Evolutionary conservation across 129 eudicot genomes (phyloP).

Genomic region (Arctium lappa): DNA sequence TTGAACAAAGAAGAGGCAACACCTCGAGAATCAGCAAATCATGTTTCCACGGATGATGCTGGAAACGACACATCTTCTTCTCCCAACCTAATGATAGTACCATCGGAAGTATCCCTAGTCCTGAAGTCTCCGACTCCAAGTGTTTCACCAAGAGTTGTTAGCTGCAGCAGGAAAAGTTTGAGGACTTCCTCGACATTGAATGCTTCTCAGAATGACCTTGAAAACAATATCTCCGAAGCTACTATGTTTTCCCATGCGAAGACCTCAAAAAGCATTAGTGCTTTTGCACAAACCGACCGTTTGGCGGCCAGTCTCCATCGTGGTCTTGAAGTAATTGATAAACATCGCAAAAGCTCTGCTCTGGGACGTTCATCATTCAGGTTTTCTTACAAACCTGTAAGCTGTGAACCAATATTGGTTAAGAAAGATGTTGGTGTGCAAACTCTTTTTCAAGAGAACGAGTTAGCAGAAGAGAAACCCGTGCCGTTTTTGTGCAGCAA

Average conservation of each 20-base stretch:
- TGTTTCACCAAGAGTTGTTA: conserved; percentile 54
- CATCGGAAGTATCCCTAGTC: conserved; percentile 40
- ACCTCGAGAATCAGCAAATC: conserved; percentile 6
- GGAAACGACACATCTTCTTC: conserved; percentile 14
- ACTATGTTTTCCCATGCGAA: conserved; percentile 33
- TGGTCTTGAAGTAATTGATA: conserved; percentile 71
- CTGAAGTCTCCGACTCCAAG: conserved; percentile 69
- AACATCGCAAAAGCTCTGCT: conserved; percentile 53
- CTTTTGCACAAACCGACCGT: conserved; percentile 47
- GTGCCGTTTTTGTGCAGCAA: conserved; percentile 49
- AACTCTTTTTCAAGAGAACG: conserved; percentile 42
- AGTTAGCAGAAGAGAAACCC: conserved; percentile 28
- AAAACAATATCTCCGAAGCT: conserved; percentile 16
- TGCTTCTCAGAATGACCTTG: conserved; percentile 48
- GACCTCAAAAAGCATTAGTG: conserved; percentile 39
- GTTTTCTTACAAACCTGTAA: conserved; percentile 66
- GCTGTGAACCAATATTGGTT: conserved; percentile 35
- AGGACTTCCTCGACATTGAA: conserved; percentile 52
- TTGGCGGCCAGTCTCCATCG: conserved; percentile 81
- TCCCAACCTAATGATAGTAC: conserved; percentile 36
- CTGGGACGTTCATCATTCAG: conserved; percentile 70
- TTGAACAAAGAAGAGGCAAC: conserved; percentile 16
- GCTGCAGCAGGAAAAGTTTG: conserved; percentile 60
- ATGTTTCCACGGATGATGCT: conserved; percentile 12
- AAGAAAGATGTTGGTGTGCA: conserved; percentile 86